These are phyloP conservation scores for Sporothrix schenckii DNA, from an alignment of 2,329 filamentous ascomycete genomes.

Conservation along the genomic window DNA sequence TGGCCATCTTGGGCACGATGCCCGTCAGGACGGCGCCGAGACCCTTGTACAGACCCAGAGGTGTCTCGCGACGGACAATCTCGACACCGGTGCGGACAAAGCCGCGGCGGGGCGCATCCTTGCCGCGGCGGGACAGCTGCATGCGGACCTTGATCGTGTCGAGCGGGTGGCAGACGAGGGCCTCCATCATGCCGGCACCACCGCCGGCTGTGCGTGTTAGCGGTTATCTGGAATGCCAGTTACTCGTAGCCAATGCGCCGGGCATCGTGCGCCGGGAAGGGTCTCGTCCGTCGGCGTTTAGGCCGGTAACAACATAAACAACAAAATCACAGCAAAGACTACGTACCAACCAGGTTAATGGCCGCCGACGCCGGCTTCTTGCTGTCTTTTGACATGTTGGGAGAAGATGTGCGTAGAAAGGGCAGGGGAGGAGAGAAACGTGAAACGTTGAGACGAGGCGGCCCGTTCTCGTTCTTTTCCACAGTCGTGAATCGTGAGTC, in stretches of 20 bases:
- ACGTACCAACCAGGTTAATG: slow-evolving; percentile 84
- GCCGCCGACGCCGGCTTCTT: slow-evolving; percentile 80
- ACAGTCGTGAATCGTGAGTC: background rate
- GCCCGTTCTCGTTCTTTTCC: background rate
- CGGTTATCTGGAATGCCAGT: background rate
- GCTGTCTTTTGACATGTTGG: slow-evolving; percentile 46
- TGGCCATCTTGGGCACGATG: slow-evolving; percentile 99
- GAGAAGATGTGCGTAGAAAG: slow-evolving; percentile 9
- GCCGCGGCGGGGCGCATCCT: slow-evolving; percentile 81
- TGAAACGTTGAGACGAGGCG: background rate
- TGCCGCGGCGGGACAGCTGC: slow-evolving; percentile 89
- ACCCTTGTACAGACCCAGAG: slow-evolving; percentile 93
- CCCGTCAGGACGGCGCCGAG: slow-evolving; percentile 95
- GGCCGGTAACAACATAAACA: background rate
- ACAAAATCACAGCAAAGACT: background rate
- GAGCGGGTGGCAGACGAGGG: slow-evolving; percentile 90
- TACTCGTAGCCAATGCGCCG: background rate
- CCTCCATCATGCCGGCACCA: slow-evolving; percentile 99
- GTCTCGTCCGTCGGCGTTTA: slow-evolving; percentile 5
- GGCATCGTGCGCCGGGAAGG: background rate
- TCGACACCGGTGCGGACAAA: slow-evolving; percentile 84
- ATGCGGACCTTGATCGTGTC: slow-evolving; percentile 99
- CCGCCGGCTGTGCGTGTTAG: slow-evolving; percentile 70
- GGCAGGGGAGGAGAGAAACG: background rate
- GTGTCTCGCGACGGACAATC: slow-evolving; percentile 88